These are phyloP conservation scores for Taphrina pruni DNA, from an alignment of 1,139 yeast genomes.

Conservation along the genomic window DNA sequence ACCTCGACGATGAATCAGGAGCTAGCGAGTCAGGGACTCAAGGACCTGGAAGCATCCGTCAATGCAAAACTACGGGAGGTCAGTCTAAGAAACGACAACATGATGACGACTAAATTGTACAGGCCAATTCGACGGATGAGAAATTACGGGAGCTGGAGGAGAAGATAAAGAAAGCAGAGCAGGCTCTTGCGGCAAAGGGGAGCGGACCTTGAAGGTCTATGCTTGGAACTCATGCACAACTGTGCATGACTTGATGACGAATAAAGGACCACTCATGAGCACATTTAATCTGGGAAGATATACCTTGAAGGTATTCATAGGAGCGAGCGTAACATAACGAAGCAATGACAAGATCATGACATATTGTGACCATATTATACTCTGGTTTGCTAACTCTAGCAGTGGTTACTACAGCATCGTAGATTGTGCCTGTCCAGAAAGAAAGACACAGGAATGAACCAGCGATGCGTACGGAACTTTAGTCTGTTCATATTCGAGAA, in stretches of 20 bases:
- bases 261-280: no score
- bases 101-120: background rate
- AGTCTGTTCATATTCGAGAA: no score
- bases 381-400: background rate
- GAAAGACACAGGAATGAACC: no score
- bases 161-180: conserved; percentile 21
- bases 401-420: background rate
- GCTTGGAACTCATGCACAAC: background rate
- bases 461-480: no score
- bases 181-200: conserved; percentile 14
- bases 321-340: conserved; percentile 2
- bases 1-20: conserved; percentile 8
- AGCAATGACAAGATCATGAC: background rate
- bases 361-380: background rate
- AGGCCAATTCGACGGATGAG: conserved; percentile 17
- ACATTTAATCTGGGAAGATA: no score
- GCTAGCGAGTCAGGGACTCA: conserved; percentile 14
- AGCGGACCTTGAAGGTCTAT: background rate
- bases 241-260: no score
- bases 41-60: conserved; percentile 17
- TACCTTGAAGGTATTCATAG: background rate
- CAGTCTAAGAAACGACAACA: background rate
- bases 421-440: no score
- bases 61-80: conserved; percentile 19
- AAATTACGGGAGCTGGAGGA: conserved; percentile 11